Evolutionary conservation across 306 rosid genomes (phyloP).

Genomic region (Cucurbita maxima): DNA sequence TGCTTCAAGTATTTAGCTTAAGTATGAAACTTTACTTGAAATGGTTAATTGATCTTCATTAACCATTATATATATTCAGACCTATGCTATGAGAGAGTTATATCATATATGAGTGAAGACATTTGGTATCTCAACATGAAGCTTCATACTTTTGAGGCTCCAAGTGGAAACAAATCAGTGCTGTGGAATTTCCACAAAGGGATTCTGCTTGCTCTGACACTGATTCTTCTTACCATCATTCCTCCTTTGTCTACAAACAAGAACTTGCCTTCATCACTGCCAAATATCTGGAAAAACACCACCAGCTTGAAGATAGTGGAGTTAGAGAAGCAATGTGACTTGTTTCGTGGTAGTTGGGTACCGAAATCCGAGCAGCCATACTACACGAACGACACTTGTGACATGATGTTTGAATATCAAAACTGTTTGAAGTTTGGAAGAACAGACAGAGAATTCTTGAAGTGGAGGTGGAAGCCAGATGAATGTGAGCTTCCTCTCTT

Average conservation of each 20-base stretch:
- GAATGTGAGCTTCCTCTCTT: slow-evolving; percentile 14
- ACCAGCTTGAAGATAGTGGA: neutral
- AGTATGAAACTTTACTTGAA: too few relatives aligned
- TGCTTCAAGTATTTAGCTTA: neutral
- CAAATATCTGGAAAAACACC: slow-evolving; percentile 2
- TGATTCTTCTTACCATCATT: neutral
- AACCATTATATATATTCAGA: neutral
- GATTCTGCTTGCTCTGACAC: neutral
- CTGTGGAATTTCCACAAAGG: slow-evolving; percentile 1
- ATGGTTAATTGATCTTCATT: too few relatives aligned
- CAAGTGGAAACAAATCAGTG: neutral
- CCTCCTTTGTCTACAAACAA: slow-evolving; percentile 11
- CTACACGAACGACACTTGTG: slow-evolving; percentile 11
- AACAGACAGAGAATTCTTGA: slow-evolving; percentile 12
- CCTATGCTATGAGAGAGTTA: neutral
- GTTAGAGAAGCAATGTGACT: slow-evolving; percentile 8
- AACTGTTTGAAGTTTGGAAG: slow-evolving; percentile 20
- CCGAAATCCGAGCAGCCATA: neutral
- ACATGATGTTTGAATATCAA: slow-evolving; percentile 6
- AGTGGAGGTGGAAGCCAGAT: slow-evolving; percentile 18
- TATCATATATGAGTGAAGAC: neutral
- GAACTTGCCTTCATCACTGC: slow-evolving; percentile 9
- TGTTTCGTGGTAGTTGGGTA: slow-evolving; percentile 15
- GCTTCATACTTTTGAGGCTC: slow-evolving; percentile 1
- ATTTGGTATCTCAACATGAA: slow-evolving; percentile 5